phyloP scores from a whole-genome alignment of 202 grass and related monocot genomes.

The Cymbopogon flexuosus region DNA sequence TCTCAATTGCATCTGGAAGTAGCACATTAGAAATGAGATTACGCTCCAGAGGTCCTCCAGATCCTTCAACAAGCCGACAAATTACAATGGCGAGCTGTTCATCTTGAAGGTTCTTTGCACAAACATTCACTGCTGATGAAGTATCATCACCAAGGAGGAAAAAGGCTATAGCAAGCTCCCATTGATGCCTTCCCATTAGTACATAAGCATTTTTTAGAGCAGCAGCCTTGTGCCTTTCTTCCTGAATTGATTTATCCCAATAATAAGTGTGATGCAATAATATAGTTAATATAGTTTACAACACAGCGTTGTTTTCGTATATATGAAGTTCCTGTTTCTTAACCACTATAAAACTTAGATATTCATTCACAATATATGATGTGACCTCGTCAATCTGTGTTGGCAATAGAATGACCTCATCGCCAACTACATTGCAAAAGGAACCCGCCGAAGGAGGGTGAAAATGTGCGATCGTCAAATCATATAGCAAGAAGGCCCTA shows the following conservation, averaged over 20 bases:
- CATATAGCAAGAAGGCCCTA: background rate
- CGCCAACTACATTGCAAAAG: background rate
- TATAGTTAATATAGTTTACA: slow-evolving; percentile 29
- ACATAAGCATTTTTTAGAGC: slow-evolving; percentile 99
- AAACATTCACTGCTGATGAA: slow-evolving; percentile 79
- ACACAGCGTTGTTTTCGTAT: slow-evolving; percentile 1
- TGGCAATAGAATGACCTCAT: background rate
- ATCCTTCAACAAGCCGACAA: slow-evolving; percentile 74
- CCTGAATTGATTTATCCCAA: slow-evolving; percentile 55
- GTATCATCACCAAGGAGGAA: slow-evolving; percentile 80
- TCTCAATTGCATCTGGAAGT: slow-evolving; percentile 76
- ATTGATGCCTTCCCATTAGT: slow-evolving; percentile 89
- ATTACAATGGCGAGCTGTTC: slow-evolving; percentile 91
- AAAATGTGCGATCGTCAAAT: background rate
- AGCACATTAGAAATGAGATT: slow-evolving; percentile 75
- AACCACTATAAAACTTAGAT: background rate
- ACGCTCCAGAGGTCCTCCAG: slow-evolving; percentile 63
- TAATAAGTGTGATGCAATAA: slow-evolving; percentile 31
- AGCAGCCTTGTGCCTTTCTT: slow-evolving; percentile 91
- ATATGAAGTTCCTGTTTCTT: slow-evolving; percentile 14
- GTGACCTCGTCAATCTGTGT: background rate
- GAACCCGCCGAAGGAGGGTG: background rate
- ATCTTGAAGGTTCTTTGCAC: slow-evolving; percentile 91
- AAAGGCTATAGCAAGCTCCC: slow-evolving; percentile 93
- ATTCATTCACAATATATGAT: background rate